Percentiles rank a stretch among this genome's conserved stretches.
phyloP scores from a whole-genome alignment of 192 early-diverging fungal genomes.

The Backusella westeae region DNA sequence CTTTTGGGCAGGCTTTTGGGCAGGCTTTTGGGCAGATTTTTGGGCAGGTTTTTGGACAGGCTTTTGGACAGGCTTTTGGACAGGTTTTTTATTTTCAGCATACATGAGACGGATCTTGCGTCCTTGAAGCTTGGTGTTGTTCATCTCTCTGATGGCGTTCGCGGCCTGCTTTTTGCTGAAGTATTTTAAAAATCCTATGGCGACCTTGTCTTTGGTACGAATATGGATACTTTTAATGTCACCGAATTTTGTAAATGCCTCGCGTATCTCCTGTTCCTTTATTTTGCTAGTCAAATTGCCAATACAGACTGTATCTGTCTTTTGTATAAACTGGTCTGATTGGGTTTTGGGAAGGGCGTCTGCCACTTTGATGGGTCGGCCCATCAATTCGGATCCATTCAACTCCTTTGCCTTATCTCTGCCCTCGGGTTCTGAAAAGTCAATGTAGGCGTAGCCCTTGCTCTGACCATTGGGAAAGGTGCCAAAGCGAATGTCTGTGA shows the following conservation, averaged over 20 bases:
- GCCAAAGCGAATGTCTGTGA: conserved; percentile 57
- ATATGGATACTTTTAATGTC: conserved; percentile 57
- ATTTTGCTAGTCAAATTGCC: conserved; percentile 72
- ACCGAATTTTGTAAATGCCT: conserved; percentile 60
- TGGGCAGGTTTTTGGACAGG: too few relatives aligned
- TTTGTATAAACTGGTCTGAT: conserved; percentile 27
- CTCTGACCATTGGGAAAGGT: conserved; percentile 62
- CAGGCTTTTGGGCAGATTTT: too few relatives aligned
- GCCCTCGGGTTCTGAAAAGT: conserved; percentile 65
- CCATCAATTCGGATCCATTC: conserved; percentile 74
- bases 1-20: too few relatives aligned
- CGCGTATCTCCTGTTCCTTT: conserved; percentile 52
- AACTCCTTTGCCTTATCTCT: conserved; percentile 66
- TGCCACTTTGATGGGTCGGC: conserved; percentile 71
- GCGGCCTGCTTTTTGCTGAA: conserved; percentile 60
- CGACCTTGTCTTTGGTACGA: conserved; percentile 67
- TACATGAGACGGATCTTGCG: conserved; percentile 87
- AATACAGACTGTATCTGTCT: conserved; percentile 74
- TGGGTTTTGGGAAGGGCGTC: conserved; percentile 30
- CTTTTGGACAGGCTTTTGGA: too few relatives aligned
- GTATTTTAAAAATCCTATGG: conserved; percentile 79
- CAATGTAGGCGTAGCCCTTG: conserved; percentile 90
- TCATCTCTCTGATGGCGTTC: conserved; percentile 72
- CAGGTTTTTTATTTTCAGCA: conserved; percentile 45
- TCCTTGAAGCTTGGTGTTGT: conserved; percentile 75